These are phyloP conservation scores for Shiraia bambusicola DNA, from an alignment of 2,329 filamentous ascomycete species.

Conservation along the genomic window DNA sequence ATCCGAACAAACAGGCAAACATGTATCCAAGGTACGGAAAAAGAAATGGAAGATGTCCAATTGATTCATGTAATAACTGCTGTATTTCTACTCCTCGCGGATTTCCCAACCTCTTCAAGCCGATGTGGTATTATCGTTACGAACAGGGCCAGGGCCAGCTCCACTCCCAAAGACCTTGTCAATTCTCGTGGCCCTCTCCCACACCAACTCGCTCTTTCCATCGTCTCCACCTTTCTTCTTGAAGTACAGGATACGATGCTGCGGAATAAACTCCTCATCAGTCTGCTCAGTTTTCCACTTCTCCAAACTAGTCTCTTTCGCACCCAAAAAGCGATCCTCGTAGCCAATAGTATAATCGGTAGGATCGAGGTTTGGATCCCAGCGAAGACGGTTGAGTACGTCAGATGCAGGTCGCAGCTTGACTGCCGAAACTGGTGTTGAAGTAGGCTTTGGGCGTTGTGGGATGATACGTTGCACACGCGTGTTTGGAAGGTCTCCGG, in stretches of 20 bases:
- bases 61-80: no score
- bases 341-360: slow-evolving; percentile 56
- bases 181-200: slow-evolving; percentile 52
- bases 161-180: slow-evolving; percentile 53
- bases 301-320: slow-evolving; percentile 50
- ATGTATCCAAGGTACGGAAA: no score
- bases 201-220: slow-evolving; percentile 41
- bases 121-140: not conserved
- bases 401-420: slow-evolving; percentile 46
- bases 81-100: no score
- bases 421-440: slow-evolving; percentile 23
- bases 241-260: slow-evolving; percentile 56
- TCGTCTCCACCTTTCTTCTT: slow-evolving; percentile 40
- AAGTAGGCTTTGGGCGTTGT: slow-evolving; percentile 16
- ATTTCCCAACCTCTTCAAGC: no score
- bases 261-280: slow-evolving; percentile 59
- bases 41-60: no score
- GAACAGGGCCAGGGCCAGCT: slow-evolving; percentile 7
- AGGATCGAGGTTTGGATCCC: slow-evolving; percentile 51
- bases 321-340: slow-evolving; percentile 55
- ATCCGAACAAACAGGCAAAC: no score
- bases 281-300: slow-evolving; percentile 58
- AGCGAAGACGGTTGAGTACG: slow-evolving; percentile 53
- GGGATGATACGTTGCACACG: slow-evolving; percentile 18
- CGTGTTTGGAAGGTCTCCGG: slow-evolving; percentile 13